A percentile compares a stretch with the other conserved stretches of the same genome.
Conservation (phyloP, 108 stramenopile genomes). For the Mediolabrus comicus region DNA sequence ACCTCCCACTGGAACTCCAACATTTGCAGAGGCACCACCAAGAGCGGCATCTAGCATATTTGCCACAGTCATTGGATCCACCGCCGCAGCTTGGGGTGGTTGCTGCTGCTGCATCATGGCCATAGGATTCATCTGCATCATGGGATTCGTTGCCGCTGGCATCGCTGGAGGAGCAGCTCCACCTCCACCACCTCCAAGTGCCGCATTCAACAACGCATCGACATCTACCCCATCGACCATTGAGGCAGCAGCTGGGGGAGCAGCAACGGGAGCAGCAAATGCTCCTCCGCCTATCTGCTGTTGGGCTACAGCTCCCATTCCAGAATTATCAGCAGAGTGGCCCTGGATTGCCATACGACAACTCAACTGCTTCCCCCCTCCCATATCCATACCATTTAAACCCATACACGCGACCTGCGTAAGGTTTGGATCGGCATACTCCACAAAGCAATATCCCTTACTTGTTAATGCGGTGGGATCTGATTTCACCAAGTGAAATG, state of each 20-base stretch:
- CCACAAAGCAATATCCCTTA: conserved; percentile 98
- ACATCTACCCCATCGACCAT: conserved; percentile 76
- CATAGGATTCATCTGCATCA: conserved; percentile 22
- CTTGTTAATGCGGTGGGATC: conserved; percentile 66
- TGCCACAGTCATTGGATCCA: conserved; percentile 63
- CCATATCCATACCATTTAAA: conserved; percentile 95
- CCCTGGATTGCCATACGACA: conserved; percentile 76
- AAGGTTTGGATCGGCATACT: conserved; percentile 82
- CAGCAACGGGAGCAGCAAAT: conserved; percentile 11
- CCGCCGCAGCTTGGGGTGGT: conserved; percentile 28
- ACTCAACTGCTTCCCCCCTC: conserved; percentile 91
- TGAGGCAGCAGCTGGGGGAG: conserved; percentile 16
- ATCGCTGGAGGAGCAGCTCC: conserved; percentile 8
- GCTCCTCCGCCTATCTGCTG: conserved; percentile 2
- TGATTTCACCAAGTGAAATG: conserved; percentile 95
- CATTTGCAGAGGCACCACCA: conserved; percentile 14
- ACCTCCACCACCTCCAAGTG: conserved; percentile 52
- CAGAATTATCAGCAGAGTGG: neutral
- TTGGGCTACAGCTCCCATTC: neutral
- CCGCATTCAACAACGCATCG: conserved; percentile 76
- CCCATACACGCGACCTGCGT: conserved; percentile 89
- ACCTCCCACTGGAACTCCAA: neutral
- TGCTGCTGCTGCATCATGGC: conserved; percentile 12
- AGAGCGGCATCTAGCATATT: conserved; percentile 65
- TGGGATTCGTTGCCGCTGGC: conserved; percentile 33